Evolutionary conservation across 345 rosid species (phyloP).

Genomic region (Citropsis articulata): DNA sequence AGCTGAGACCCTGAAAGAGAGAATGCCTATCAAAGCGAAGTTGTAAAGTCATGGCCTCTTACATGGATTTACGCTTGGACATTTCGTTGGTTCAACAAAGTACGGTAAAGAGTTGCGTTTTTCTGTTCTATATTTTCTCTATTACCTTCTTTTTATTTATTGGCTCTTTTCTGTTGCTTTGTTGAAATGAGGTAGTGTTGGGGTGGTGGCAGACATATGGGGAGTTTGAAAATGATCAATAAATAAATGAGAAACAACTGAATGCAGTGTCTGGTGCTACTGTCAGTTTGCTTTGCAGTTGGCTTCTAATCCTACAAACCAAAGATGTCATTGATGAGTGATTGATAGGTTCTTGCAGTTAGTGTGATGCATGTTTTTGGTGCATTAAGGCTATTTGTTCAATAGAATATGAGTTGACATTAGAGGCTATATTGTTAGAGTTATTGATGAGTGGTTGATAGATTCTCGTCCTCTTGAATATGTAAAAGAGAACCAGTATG

Average conservation of each 20-base stretch:
- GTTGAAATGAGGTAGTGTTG: background rate
- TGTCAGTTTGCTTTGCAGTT: background rate
- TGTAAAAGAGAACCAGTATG: background rate
- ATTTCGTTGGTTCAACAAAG: background rate
- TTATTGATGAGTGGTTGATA: too few species aligned
- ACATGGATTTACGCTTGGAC: background rate
- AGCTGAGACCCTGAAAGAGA: conserved; percentile 52
- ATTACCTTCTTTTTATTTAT: background rate
- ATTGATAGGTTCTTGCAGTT: background rate
- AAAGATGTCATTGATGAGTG: background rate
- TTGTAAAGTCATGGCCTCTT: conserved; percentile 5
- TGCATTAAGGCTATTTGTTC: background rate
- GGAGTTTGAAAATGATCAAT: background rate
- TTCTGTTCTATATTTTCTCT: background rate
- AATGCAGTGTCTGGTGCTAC: background rate
- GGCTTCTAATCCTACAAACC: background rate
- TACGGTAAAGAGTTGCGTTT: background rate
- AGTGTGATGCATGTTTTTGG: background rate
- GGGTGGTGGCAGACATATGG: background rate
- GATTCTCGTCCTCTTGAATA: too few species aligned
- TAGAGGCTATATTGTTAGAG: background rate
- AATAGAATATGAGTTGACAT: background rate
- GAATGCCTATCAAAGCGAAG: conserved; percentile 32
- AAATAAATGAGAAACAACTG: background rate
- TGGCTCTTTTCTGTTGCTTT: background rate